Conservation (phyloP, 441 rosid species). For the Codiaeum variegatum region DNA sequence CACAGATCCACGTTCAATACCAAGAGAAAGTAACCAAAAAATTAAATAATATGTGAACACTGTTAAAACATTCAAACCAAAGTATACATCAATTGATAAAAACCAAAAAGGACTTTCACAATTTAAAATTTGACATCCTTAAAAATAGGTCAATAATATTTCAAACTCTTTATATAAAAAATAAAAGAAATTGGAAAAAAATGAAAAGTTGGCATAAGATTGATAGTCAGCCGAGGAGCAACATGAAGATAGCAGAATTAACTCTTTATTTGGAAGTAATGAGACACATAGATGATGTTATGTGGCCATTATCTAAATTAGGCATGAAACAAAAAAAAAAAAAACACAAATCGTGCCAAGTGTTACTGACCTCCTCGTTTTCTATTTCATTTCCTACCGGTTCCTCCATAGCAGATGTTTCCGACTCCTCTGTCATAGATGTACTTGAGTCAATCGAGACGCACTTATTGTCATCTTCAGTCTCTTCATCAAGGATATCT, state of each 20-base stretch:
- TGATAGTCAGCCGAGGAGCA: not conserved
- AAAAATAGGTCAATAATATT: not conserved
- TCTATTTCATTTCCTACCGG: conserved; percentile 31
- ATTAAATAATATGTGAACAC: not conserved
- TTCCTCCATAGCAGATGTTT: conserved; percentile 22
- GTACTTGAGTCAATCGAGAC: conserved; percentile 44
- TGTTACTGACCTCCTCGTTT: conserved; percentile 48
- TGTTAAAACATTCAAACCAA: not conserved
- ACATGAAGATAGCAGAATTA: not conserved
- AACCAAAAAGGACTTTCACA: not conserved
- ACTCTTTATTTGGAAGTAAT: not conserved
- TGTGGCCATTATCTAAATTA: not conserved
- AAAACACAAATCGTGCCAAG: not conserved
- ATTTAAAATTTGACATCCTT: not conserved
- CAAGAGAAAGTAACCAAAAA: not conserved
- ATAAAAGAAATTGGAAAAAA: not conserved
- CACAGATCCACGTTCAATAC: not conserved
- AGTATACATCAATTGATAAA: not conserved
- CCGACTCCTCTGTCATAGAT: conserved; percentile 36
- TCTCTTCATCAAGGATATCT: conserved; percentile 53
- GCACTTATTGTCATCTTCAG: conserved; percentile 54
- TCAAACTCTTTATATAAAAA: not conserved
- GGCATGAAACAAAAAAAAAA: conserved; percentile 13
- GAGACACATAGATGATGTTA: not conserved
- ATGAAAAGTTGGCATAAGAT: not conserved